Base-by-base conservation (phyloP, 192 early-diverging fungal species). In the Backusella tuberculispora region DNA sequence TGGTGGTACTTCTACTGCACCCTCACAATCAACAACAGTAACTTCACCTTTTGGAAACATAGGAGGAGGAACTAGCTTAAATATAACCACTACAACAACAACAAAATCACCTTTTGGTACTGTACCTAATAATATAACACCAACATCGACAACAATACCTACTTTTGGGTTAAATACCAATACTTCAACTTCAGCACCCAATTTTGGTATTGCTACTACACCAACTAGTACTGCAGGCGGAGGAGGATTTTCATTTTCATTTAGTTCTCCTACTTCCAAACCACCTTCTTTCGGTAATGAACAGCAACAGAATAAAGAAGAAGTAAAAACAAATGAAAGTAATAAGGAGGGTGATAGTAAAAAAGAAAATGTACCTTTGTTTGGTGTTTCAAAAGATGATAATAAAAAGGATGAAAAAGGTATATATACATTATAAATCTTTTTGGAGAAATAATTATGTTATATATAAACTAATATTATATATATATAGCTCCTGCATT, bases 371-470 rank as follows among this genome's bases (percentile, higher is more conserved):
- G 10, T 60, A 4, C 53, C 53, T 4, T 24, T 60, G 9, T 60
- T 60, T 60, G 53, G 21, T 26, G 7, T 4, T 46, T 34, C 29
- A 34, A 14, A 46, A 14, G 45, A 60, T 26, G 26, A 60, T 1
- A 24, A 60, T 21, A 60, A 60, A 24, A 60, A 60, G 53, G 53
- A 60, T 14, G 53, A 60, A 26, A 60, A 60, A 60, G 53, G 53
- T 60, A 60, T 60, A 7, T 56, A 4, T 60, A 7, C 7, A 1
- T 0, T 4, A 43, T 43, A 43, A 12, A 12, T 34, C 2, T 34
- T 34, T 34, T 34, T 34, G 4, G 53, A 26, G 10, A 24, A 4
- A 12, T 12, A 46, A 19, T 26, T 9, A 26, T 19, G 8, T 53
- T 7, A 26, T 60, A 21, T 3, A 60, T 60, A 21, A 24, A 5